Evolutionary conservation across 352 stramenopile species (phyloP), one percentile per base, ranked within the genome.

Genomic region (Phytophthora tentaculata): DNA sequence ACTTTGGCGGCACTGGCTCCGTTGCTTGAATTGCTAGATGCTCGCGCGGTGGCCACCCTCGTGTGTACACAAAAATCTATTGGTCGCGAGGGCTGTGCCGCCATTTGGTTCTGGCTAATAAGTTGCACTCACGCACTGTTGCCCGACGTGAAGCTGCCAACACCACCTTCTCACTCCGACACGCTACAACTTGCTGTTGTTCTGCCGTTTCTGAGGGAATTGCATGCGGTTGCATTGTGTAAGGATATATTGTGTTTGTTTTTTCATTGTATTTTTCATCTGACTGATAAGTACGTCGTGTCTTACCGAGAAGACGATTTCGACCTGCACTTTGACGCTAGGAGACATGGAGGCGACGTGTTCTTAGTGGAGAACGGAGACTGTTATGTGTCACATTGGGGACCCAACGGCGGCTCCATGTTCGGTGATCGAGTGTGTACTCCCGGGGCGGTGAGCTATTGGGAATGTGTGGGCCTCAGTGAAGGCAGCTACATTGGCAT

Each of bases 401-500:
- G 67, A 23, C 67, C 64, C 51, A 69, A 64, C 35, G 74, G 64
- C 41, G 80, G 71, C 19, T 89, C 80, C 26, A 83, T 87, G 44
- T 76, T 88, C 19, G 84, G 80, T 1, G 71, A 90, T 61, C 72
- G 64, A n/a, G 32, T 50, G 5, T 92, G 83, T 70, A 26, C 56
- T 13, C 60, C 56, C 0, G 47, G 66, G 9, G 64, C 72, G 1
- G 81, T 86, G 55, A 92, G 81, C 69, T 92, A 92, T 64, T 92
- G 84, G 81, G 84, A 92, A 51, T 86, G 76, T 61, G 58, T 77
- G 17, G 81, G 84, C 0, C 60, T 92, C n/a, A 88, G 76, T 49
- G 79, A 85, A 70, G 80, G 79, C 47, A 84, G 80, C 61, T 89
- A 89, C 59, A 64, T 89, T 14, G 84, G 81, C 24, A 55, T 90